Evolutionary conservation across 1,284 basidiomycete genomes (phyloP), one percentile per base, ranked within the genome.

Genomic region (Trametes versicolor): DNA sequence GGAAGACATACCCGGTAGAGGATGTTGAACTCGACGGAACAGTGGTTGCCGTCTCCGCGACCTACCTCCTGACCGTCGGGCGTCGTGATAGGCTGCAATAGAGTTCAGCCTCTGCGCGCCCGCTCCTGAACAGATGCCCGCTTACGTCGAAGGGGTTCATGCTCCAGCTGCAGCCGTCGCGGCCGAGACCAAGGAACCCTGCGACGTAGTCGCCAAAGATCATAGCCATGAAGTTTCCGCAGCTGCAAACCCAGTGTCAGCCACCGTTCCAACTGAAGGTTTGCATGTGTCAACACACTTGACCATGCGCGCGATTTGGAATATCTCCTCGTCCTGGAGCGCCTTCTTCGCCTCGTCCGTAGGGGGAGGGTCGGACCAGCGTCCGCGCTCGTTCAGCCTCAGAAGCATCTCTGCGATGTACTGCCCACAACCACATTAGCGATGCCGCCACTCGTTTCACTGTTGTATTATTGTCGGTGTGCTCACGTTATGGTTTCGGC

Each of bases 131-230:
- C 7, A 39, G 39, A 10, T 43, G 19, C 4, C 6, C 15, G 74
- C 77, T 60, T 71, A 88, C 86, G 78, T 85, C 82, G 57, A 90
- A 80, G 10, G 89, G 88, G 69, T 90, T 83, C 63, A 91, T 79
- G 62, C 87, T 81, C 88, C 89, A 91, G 49, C 77, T 74, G 63
- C 75, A 80, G 4, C 86, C 85, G 72, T 90, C 87, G n/a, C 85
- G 80, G n/a, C 81, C 83, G 21, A 90, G 81, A 34, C 87, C 87
- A 15, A 91, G 81, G 72, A 91, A 90, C 13, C 87, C 86, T 19
- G 88, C 90, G 39, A 93, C 88, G 65, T 94, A 94, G 76, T 93
- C 91, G 41, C 77, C 84, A 49, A 91, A 78, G 72, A 92, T 89
- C 58, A 90, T 84, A 64, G 88, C 84, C 83, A 92, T 87, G 74